These are phyloP conservation scores for Pyricularia sp. DNA, from an alignment of 2,329 filamentous ascomycete species.

Conservation along the genomic window DNA sequence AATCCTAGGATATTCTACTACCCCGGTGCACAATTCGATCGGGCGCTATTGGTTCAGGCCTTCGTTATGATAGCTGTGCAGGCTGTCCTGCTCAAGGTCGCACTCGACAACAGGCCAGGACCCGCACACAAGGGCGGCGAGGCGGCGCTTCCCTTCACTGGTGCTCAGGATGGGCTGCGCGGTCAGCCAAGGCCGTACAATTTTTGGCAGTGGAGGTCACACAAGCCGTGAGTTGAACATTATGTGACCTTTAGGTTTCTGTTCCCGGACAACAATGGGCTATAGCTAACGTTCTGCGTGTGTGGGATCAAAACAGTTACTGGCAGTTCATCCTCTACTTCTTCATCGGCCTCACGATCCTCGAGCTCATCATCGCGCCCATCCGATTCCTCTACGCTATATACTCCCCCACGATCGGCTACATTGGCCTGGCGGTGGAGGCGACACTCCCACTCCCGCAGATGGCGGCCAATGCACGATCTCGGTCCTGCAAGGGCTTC, in stretches of 20 bases:
- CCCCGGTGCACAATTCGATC: conserved; percentile 56
- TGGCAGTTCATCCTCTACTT: conserved; percentile 71
- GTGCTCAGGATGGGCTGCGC: conserved; percentile 29
- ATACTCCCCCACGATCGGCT: conserved; percentile 63
- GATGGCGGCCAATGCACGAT: conserved; percentile 59
- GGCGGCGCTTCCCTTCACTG: conserved; percentile 52
- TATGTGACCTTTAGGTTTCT: not conserved
- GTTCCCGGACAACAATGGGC: not conserved
- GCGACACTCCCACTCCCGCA: conserved; percentile 76
- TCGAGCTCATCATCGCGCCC: conserved; percentile 59
- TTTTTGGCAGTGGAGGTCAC: conserved; percentile 75
- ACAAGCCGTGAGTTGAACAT: conserved; percentile 42
- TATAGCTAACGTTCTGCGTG: conserved; percentile 16
- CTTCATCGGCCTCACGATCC: conserved; percentile 45
- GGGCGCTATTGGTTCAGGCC: conserved; percentile 53
- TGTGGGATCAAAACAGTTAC: conserved; percentile 40
- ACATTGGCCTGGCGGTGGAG: conserved; percentile 68
- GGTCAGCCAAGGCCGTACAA: conserved; percentile 54
- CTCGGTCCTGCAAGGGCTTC: conserved; percentile 67
- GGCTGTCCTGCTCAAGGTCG: conserved; percentile 54
- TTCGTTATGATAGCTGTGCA: conserved; percentile 58
- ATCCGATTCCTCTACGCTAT: conserved; percentile 46
- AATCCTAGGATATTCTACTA: conserved; percentile 56
- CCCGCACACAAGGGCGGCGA: conserved; percentile 52
- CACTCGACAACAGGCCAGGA: conserved; percentile 55